Conservation (phyloP, 2,329 filamentous ascomycete species). For the Bipolaris gigantea region DNA sequence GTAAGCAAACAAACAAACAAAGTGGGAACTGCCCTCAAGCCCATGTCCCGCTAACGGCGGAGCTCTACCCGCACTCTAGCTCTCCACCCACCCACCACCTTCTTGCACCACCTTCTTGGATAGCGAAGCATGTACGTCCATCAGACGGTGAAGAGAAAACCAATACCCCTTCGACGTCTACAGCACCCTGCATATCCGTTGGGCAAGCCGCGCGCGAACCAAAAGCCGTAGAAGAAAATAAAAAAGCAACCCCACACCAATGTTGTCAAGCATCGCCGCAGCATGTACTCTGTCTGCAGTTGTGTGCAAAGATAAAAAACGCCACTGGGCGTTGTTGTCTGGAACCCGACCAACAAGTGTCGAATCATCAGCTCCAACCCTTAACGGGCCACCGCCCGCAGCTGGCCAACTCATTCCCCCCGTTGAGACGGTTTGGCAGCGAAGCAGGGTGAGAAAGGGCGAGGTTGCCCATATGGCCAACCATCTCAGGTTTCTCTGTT, state of each 20-base stretch:
- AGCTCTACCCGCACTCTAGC: conserved; percentile 7
- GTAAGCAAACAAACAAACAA: neutral
- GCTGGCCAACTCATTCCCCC: neutral
- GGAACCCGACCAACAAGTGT: neutral
- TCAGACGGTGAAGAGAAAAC: conserved; percentile 31
- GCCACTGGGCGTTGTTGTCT: neutral
- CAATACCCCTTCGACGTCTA: no score
- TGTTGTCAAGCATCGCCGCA: no score
- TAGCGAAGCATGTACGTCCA: no score
- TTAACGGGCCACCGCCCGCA: conserved; percentile 6
- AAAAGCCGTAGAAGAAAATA: neutral
- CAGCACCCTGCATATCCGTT: no score
- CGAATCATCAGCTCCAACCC: conserved; percentile 10
- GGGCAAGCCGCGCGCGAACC: neutral
- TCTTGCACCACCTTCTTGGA: conserved; percentile 5
- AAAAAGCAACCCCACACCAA: no score
- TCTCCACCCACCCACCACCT: conserved; percentile 5
- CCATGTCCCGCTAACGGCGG: conserved; percentile 10
- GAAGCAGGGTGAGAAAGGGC: neutral
- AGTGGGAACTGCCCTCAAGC: neutral
- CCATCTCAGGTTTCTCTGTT: neutral
- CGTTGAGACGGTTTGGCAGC: neutral
- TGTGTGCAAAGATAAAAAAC: neutral
- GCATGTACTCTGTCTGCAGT: neutral
- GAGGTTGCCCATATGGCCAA: no score